Evolutionary conservation across 2,329 filamentous ascomycete species (phyloP).

Genomic region (Exophiala bonariae): DNA sequence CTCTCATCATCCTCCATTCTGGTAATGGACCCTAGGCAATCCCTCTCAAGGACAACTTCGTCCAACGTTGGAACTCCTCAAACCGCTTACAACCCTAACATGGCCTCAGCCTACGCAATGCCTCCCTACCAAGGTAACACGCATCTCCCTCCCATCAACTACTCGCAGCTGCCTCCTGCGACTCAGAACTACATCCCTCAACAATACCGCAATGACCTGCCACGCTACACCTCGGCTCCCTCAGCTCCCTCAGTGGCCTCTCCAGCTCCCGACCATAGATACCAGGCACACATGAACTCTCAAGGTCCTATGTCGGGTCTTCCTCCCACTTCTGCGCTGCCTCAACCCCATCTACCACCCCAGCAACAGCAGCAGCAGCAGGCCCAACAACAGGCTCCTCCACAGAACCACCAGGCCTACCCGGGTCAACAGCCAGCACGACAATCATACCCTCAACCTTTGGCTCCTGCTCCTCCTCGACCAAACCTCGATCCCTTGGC

Average conservation of each 20-base stretch:
- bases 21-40: slow-evolving; percentile 31
- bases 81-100: slow-evolving; percentile 41
- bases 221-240: slow-evolving; percentile 40
- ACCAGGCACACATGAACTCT: slow-evolving; percentile 36
- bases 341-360: slow-evolving; percentile 40
- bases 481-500: slow-evolving; percentile 68
- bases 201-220: slow-evolving; percentile 28
- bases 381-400: slow-evolving; percentile 39
- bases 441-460: slow-evolving; percentile 72
- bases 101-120: slow-evolving; percentile 40
- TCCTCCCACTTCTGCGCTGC: slow-evolving; percentile 43
- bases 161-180: slow-evolving; percentile 45
- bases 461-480: slow-evolving; percentile 67
- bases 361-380: slow-evolving; percentile 42
- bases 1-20: slow-evolving; percentile 17
- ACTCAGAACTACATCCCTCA: slow-evolving; percentile 28
- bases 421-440: slow-evolving; percentile 58
- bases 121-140: slow-evolving; percentile 49
- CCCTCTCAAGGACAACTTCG: slow-evolving; percentile 35
- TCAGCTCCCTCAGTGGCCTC: slow-evolving; percentile 35
- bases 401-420: slow-evolving; percentile 38
- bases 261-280: slow-evolving; percentile 26
- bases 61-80: slow-evolving; percentile 42
- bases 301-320: slow-evolving; percentile 43
- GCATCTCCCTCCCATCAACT: slow-evolving; percentile 48